Evolutionary conservation across 2,329 filamentous ascomycete genomes (phyloP).

Genomic region (Paecilomyces formosus): DNA sequence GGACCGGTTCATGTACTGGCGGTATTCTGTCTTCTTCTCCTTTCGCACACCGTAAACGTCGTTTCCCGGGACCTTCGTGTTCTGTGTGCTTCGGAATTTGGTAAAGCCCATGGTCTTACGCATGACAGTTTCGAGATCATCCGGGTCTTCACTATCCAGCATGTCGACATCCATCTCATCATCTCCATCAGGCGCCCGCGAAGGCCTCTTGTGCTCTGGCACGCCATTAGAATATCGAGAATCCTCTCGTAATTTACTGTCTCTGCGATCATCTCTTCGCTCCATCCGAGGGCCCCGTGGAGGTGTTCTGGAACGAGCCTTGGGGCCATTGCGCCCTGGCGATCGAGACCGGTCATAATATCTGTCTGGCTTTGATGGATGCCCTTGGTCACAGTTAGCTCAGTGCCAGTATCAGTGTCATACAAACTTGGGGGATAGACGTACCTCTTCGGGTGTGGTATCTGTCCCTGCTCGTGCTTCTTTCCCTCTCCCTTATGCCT

Average conservation of each 20-base stretch:
- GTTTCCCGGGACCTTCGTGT: constrained; percentile 82
- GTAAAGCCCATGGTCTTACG: constrained; percentile 84
- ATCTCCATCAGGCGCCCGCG: constrained; percentile 21
- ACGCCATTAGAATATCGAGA: constrained; percentile 16
- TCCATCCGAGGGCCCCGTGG: constrained; percentile 26
- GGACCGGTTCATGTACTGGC: constrained; percentile 77
- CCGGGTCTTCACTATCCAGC: constrained; percentile 17
- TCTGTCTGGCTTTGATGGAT: constrained; percentile 23
- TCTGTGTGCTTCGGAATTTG: constrained; percentile 77
- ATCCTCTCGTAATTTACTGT: constrained; percentile 16
- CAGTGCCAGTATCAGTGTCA: constrained; percentile 1
- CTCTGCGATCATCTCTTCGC: constrained; percentile 22
- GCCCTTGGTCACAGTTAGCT: constrained; percentile 12
- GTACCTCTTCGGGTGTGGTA: constrained; percentile 34
- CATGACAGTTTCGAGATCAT: constrained; percentile 64
- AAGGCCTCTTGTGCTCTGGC: constrained; percentile 11
- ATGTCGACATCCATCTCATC: constrained; percentile 17
- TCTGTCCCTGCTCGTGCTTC: constrained; percentile 31
- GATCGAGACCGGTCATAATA: constrained; percentile 30
- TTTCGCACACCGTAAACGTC: constrained; percentile 74
- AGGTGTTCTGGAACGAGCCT: constrained; percentile 28
- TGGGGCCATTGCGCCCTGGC: constrained; percentile 28
- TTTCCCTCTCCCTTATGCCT: constrained; percentile 31
- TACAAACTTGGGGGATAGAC: constrained; percentile 2
- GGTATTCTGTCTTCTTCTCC: constrained; percentile 89